Base-by-base conservation (phyloP, 2,329 filamentous ascomycete species). In the Dothideomycetes sp. region DNA sequence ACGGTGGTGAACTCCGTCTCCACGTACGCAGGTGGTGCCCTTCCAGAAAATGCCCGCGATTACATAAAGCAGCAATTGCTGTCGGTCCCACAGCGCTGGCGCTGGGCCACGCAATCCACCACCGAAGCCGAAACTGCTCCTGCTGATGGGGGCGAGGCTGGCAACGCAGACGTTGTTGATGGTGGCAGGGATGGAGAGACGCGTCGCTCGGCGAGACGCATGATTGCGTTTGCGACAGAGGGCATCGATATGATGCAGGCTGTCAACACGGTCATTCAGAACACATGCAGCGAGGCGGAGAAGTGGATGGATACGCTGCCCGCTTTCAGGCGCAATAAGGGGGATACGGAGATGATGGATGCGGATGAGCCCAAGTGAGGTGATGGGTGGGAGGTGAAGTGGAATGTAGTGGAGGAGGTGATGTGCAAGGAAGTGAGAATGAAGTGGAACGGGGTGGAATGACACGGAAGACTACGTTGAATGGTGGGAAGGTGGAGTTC, bases 221-320 rank as follows among this genome's bases (percentile, higher is more conserved):
- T 93, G 41, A 65, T 96, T 10, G 77, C 91, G 1, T 76, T 96
- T 37, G 89, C 89, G 5, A 83, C 82, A 52, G 89, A 96, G 57
- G 86, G 88, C 0, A 68, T 96, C 11, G 87, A 95, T 50, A 94
- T 96, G 81, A 87, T 96, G 72, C 75, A 78, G 1, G 87, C 95
- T 58, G 86, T 98, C 36, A 91, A 80, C 31, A 78, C 80, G 4
- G 84, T 95, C 2, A 73, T 96, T 7, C 84, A 93, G 49, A 83
- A 86, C 38, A 96, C 91, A 0, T 82, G 96, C 38, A 75, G 84
- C 40, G 91, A 84, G 51, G 91, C 91, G 0, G 89, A 96, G 60
- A 77, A 81, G 50, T 96, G 91, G 91, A 84, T 89, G 48, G 82
- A 88, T 43, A 71, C 36, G 16, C 14, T 43, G n/a, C 36, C 36